A percentile compares a stretch with the other conserved stretches of the same genome.
Conservation (phyloP, 352 stramenopile species). For the Globisporangium radiosum region DNA sequence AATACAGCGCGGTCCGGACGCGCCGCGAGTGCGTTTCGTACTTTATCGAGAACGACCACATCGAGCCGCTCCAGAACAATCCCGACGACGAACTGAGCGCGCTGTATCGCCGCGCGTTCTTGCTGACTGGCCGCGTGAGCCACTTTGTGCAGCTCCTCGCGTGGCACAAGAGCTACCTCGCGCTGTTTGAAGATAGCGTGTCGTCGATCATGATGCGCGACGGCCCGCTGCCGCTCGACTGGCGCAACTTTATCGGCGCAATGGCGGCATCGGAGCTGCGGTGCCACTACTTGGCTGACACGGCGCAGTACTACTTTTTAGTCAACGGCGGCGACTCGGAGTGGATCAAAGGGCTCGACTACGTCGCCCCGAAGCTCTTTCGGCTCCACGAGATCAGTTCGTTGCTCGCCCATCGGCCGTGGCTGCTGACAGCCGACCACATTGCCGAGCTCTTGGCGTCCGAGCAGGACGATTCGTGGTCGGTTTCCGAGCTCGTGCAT, state of each 20-base stretch:
- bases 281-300: conserved; percentile 73
- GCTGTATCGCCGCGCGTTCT: conserved; percentile 54
- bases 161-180: conserved; percentile 76
- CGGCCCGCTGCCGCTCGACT: conserved; percentile 71
- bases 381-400: conserved; percentile 77
- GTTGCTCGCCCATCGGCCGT: conserved; percentile 78
- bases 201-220: conserved; percentile 69
- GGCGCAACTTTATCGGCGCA: conserved; percentile 79
- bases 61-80: conserved; percentile 24
- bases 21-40: conserved; percentile 45
- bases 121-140: conserved; percentile 63
- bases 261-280: conserved; percentile 75
- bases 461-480: conserved; percentile 78
- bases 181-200: conserved; percentile 58
- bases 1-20: conserved; percentile 23
- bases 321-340: conserved; percentile 70
- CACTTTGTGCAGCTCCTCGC: conserved; percentile 72
- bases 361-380: conserved; percentile 76
- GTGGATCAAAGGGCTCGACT: conserved; percentile 83
- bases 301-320: conserved; percentile 82
- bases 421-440: conserved; percentile 70
- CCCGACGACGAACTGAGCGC: conserved; percentile 40
- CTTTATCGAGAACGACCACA: conserved; percentile 45
- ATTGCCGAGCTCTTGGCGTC: conserved; percentile 66
- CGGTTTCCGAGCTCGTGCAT: conserved; percentile 80